Conservation (phyloP, 176 grass and related monocot genomes). For the Urochloa ruziziensis region DNA sequence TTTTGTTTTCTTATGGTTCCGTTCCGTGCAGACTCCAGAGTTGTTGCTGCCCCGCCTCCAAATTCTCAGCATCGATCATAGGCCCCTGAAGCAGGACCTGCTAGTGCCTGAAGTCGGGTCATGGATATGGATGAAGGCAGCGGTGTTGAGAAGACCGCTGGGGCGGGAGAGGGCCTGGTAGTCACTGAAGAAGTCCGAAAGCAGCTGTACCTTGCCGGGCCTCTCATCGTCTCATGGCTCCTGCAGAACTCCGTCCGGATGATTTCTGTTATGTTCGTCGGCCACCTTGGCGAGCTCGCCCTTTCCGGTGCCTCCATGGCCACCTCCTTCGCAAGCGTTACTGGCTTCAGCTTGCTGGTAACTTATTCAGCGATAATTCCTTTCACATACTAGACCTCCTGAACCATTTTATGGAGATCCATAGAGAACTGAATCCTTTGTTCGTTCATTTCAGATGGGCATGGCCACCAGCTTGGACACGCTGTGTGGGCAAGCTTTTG, state of each 20-base stretch:
- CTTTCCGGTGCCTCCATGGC: conserved; percentile 52
- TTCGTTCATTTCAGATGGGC: conserved; percentile 19
- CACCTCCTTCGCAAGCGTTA: conserved; percentile 46
- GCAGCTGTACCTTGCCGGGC: conserved; percentile 46
- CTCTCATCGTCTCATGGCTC: conserved; percentile 27
- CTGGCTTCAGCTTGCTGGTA: conserved; percentile 51
- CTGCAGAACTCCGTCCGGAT: conserved; percentile 52
- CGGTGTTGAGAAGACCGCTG: neutral
- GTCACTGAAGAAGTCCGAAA: conserved; percentile 37
- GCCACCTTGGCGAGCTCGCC: conserved; percentile 45
- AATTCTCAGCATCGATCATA: no score
- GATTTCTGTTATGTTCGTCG: conserved; percentile 50
- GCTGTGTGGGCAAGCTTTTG: conserved; percentile 69
- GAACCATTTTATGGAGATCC: neutral
- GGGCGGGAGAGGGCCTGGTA: neutral
- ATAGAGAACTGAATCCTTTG: neutral
- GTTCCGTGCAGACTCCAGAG: no score
- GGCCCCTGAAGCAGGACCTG: neutral
- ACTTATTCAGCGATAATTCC: neutral
- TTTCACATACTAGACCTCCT: neutral
- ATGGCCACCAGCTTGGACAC: conserved; percentile 56
- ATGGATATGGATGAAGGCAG: conserved; percentile 35
- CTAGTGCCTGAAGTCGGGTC: neutral
- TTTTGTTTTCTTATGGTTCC: no score
- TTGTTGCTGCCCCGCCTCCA: no score